A percentile compares a stretch with the other conserved stretches of the same genome.
Conservation (phyloP, 352 stramenopile species). For the Poterioochromonas sp. region DNA sequence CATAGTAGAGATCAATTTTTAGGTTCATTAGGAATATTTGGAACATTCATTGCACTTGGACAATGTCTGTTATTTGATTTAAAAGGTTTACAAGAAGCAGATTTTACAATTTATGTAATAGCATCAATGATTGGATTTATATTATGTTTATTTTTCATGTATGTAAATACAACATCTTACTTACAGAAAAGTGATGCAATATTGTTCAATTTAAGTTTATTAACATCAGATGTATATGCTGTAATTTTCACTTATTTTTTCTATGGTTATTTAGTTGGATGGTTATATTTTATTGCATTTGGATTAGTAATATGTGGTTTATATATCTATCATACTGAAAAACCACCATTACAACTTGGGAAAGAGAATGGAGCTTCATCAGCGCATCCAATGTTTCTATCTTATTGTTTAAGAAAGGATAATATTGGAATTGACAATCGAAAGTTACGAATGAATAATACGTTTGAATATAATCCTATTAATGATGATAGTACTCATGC, state of each 20-base stretch:
- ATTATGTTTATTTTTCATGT: constrained; percentile 73
- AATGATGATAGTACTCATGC: no score
- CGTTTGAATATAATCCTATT: no score
- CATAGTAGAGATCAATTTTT: constrained; percentile 77
- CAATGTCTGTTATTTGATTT: constrained; percentile 72
- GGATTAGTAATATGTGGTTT: constrained; percentile 61
- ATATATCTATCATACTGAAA: constrained; percentile 58
- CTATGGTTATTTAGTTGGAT: constrained; percentile 54
- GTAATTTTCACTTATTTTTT: constrained; percentile 78
- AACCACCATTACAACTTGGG: constrained; percentile 12
- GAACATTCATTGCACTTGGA: constrained; percentile 68
- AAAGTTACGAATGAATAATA: no score
- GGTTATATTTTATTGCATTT: constrained; percentile 75
- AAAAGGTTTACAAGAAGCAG: constrained; percentile 37
- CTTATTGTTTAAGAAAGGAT: no score
- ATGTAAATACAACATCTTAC: constrained; percentile 70
- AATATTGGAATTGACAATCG: no score
- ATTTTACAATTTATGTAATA: constrained; percentile 36
- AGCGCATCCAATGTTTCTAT: no score
- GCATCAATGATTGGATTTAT: constrained; percentile 62
- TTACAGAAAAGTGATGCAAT: constrained; percentile 75
- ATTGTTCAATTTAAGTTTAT: constrained; percentile 88
- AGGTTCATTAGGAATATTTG: constrained; percentile 80
- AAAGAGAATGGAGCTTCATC: neutral
- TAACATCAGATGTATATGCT: constrained; percentile 88